Percentiles rank a stretch among this genome's conserved stretches.
Evolutionary conservation across 2,329 filamentous ascomycete genomes (phyloP).

Genomic region (Hypoxylon sp.): DNA sequence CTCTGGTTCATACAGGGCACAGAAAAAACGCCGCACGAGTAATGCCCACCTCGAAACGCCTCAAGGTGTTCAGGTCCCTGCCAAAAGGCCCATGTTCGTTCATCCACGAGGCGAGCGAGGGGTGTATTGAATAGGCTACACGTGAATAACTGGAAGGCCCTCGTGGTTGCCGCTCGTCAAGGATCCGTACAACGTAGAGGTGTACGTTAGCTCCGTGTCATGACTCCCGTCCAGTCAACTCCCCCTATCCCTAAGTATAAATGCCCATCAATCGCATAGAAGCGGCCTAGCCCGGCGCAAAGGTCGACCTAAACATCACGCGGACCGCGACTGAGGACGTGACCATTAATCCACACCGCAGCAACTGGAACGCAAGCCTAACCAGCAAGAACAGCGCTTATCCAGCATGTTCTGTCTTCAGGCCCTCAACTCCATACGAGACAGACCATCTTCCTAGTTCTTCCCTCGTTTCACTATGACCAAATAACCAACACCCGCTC

Average conservation of each 20-base stretch:
- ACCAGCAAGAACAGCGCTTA: background rate
- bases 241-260: background rate
- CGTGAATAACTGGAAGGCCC: background rate
- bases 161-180: background rate
- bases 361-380: background rate
- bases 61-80: background rate
- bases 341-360: background rate
- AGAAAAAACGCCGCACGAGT: background rate
- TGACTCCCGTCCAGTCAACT: background rate
- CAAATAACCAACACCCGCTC: constrained; percentile 18
- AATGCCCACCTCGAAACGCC: background rate
- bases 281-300: background rate
- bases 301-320: background rate
- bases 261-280: background rate
- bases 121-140: too few species aligned
- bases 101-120: background rate
- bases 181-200: background rate
- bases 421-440: background rate
- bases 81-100: background rate
- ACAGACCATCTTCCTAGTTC: too few species aligned
- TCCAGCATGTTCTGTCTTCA: background rate
- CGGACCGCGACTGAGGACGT: background rate
- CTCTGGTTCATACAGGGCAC: background rate
- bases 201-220: background rate
- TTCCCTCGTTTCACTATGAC: background rate